Evolutionary conservation across 2,329 filamentous ascomycete species (phyloP).

Genomic region (Fusarium secorum): DNA sequence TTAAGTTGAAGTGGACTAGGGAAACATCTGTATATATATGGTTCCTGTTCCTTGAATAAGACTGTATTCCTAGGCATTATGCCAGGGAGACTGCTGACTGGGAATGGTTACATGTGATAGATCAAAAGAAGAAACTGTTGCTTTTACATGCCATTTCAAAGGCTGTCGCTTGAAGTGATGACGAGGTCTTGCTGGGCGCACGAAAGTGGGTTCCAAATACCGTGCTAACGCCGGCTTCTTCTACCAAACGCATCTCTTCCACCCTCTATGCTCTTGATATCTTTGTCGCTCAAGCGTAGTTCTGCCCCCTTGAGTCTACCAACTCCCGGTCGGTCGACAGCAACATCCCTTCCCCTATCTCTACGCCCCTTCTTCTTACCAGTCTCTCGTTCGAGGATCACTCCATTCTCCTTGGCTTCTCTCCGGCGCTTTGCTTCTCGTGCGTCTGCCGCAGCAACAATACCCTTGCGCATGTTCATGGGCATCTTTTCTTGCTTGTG

Average conservation of each 20-base stretch:
- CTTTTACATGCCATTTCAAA: constrained; percentile 5
- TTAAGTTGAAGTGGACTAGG: constrained; percentile 12
- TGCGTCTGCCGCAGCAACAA: constrained; percentile 68
- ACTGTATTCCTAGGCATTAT: constrained; percentile 29
- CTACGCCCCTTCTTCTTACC: constrained; percentile 50
- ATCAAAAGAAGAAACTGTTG: constrained; percentile 30
- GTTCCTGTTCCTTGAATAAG: constrained; percentile 26
- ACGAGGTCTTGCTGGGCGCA: neutral
- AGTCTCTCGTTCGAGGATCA: constrained; percentile 76
- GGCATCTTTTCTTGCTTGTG: constrained; percentile 88
- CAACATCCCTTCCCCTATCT: constrained; percentile 59
- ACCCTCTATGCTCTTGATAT: constrained; percentile 76
- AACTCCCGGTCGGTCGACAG: constrained; percentile 78
- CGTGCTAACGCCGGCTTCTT: constrained; percentile 43
- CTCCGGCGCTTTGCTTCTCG: constrained; percentile 75
- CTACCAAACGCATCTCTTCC: constrained; percentile 53
- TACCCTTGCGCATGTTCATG: constrained; percentile 85
- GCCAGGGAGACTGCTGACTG: constrained; percentile 8
- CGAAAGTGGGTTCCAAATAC: neutral
- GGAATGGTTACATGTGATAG: constrained; percentile 15
- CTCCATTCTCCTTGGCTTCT: constrained; percentile 88
- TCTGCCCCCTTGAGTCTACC: constrained; percentile 83
- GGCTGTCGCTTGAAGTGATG: neutral
- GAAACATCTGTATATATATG: constrained; percentile 47
- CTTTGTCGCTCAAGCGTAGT: constrained; percentile 78